Percentiles rank a stretch among this genome's conserved stretches.
Evolutionary conservation across 169 alveolate genomes (phyloP).

Genomic region (Cryptosporidium sp.): DNA sequence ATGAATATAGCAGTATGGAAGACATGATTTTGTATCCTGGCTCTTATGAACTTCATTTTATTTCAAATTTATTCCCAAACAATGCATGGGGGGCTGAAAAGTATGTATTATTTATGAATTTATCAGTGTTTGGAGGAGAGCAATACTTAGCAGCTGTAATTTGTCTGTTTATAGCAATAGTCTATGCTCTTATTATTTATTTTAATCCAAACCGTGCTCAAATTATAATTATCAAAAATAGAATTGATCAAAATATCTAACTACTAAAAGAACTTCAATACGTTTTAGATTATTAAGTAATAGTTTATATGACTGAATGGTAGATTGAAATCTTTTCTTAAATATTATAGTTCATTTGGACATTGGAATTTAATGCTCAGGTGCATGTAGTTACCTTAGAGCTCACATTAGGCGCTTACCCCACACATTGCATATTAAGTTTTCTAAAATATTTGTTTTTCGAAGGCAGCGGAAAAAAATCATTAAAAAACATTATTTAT

Average conservation of each 20-base stretch:
- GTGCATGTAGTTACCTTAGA: slow-evolving; percentile 28
- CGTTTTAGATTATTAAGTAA: not conserved
- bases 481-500: not conserved
- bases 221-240: slow-evolving; percentile 33
- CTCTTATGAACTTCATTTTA: slow-evolving; percentile 43
- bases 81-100: slow-evolving; percentile 73
- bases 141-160: slow-evolving; percentile 64
- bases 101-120: slow-evolving; percentile 40
- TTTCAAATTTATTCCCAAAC: slow-evolving; percentile 60
- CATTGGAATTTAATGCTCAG: not conserved
- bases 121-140: slow-evolving; percentile 65
- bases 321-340: not conserved
- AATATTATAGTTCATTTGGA: not conserved
- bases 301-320: not conserved
- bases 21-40: slow-evolving; percentile 60
- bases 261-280: not conserved
- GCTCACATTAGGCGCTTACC: slow-evolving; percentile 48
- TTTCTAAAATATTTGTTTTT: slow-evolving; percentile 11
- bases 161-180: slow-evolving; percentile 44
- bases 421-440: slow-evolving; percentile 64
- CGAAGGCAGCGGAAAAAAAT: not conserved
- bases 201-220: slow-evolving; percentile 70
- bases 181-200: slow-evolving; percentile 30
- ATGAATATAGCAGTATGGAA: slow-evolving; percentile 30
- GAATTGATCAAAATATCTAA: slow-evolving; percentile 31